phyloP scores from a whole-genome alignment of 2,329 filamentous ascomycete species.

The Ceratocystis ficicola region DNA sequence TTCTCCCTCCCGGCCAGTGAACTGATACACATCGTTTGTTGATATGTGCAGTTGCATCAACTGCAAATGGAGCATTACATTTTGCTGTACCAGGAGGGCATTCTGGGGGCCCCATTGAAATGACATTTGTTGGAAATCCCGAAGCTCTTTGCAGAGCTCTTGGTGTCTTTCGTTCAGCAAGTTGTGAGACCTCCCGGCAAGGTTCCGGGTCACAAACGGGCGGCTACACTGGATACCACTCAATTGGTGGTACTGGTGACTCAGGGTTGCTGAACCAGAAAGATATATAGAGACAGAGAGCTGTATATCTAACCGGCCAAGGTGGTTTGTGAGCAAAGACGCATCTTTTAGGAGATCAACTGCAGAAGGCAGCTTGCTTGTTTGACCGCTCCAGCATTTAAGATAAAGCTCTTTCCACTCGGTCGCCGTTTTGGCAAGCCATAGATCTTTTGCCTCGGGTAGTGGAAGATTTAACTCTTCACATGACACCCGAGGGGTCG shows the following conservation, averaged over 20 bases:
- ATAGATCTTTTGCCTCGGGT: slow-evolving; percentile 49
- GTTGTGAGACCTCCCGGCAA: slow-evolving; percentile 33
- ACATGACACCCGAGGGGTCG: slow-evolving; percentile 55
- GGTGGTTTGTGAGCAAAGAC: slow-evolving; percentile 38
- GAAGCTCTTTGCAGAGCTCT: slow-evolving; percentile 48
- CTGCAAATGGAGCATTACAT: slow-evolving; percentile 41
- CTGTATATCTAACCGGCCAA: slow-evolving; percentile 43
- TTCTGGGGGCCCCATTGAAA: slow-evolving; percentile 28
- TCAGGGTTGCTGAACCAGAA: slow-evolving; percentile 52
- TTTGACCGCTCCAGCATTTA: slow-evolving; percentile 30
- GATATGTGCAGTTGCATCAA: slow-evolving; percentile 53
- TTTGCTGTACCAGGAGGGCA: slow-evolving; percentile 36
- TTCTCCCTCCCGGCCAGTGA: slow-evolving; percentile 54
- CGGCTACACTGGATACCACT: slow-evolving; percentile 39
- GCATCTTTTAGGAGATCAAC: slow-evolving; percentile 47
- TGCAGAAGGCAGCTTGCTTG: slow-evolving; percentile 38
- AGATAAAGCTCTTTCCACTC: slow-evolving; percentile 55
- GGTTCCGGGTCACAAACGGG: slow-evolving; percentile 33
- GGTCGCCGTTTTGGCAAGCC: slow-evolving; percentile 50
- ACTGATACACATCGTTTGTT: slow-evolving; percentile 53
- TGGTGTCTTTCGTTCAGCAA: slow-evolving; percentile 46
- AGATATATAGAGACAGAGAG: slow-evolving; percentile 49
- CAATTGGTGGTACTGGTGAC: slow-evolving; percentile 54
- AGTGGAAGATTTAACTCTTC: slow-evolving; percentile 55
- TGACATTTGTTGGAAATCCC: slow-evolving; percentile 36